A percentile compares a stretch with the other conserved stretches of the same genome.
Conservation (phyloP, 2,329 filamentous ascomycete species). For the Exophiala dermatitidis region DNA sequence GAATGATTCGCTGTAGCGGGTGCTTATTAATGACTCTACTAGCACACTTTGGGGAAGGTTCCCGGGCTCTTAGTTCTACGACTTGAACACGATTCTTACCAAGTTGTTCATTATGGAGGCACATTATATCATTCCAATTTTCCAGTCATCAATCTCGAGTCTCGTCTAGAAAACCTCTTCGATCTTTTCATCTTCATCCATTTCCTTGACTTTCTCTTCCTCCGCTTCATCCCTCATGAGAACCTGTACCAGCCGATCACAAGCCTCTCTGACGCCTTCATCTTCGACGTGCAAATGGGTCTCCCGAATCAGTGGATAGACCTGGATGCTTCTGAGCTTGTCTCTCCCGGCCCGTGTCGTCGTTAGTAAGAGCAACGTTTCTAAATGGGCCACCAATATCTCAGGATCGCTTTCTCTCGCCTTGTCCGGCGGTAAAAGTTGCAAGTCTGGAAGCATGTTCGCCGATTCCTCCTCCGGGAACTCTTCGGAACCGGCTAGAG, state of each 20-base stretch:
- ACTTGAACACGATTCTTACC: no score
- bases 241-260: constrained; percentile 83
- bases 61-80: no score
- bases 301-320: constrained; percentile 85
- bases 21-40: no score
- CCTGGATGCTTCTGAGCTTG: constrained; percentile 64
- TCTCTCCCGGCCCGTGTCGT: constrained; percentile 71
- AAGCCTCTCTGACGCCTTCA: constrained; percentile 73
- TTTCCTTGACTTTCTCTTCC: constrained; percentile 25
- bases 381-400: constrained; percentile 79
- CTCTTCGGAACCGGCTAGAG: constrained; percentile 80
- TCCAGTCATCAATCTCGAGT: background rate
- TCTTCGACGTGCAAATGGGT: constrained; percentile 71
- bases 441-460: constrained; percentile 81
- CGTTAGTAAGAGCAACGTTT: constrained; percentile 77
- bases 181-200: constrained; percentile 42
- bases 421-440: constrained; percentile 85
- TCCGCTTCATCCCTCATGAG: constrained; percentile 72
- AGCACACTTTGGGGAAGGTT: no score
- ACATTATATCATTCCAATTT: no score
- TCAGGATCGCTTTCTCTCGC: constrained; percentile 66
- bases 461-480: constrained; percentile 80
- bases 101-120: no score
- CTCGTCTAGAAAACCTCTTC: constrained; percentile 39
- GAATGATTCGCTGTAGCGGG: background rate